Percentiles rank a stretch among this genome's conserved stretches.
Conservation (phyloP, 495 filamentous ascomycete genomes). For the Sphaerosporella brunnea region DNA sequence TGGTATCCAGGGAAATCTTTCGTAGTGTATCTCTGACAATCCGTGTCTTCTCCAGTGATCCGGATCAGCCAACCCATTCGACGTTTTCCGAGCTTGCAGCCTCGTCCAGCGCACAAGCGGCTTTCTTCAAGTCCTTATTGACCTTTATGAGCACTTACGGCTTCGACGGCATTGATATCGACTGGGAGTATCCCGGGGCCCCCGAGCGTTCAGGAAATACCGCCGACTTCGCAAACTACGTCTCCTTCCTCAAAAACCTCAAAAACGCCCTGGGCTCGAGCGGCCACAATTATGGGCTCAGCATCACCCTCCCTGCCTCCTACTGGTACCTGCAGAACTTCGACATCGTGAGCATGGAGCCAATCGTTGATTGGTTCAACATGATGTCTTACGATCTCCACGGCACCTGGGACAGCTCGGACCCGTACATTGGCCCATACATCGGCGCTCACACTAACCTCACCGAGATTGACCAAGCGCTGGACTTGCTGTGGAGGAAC, state of each 20-base stretch:
- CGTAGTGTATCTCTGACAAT: too few relatives aligned
- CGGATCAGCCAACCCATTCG: too few relatives aligned
- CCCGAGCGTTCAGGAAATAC: constrained; percentile 30
- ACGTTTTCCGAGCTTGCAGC: too few relatives aligned
- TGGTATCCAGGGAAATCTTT: constrained; percentile 25
- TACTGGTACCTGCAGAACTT: constrained; percentile 41
- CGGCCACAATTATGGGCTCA: constrained; percentile 25
- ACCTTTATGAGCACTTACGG: constrained; percentile 31
- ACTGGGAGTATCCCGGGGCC: constrained; percentile 33
- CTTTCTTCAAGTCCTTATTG: constrained; percentile 31
- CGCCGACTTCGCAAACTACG: constrained; percentile 31
- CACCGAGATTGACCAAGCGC: constrained; percentile 35
- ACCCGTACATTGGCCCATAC: constrained; percentile 24
- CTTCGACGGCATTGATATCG: constrained; percentile 37
- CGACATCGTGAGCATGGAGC: constrained; percentile 28
- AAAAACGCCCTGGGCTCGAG: constrained; percentile 14
- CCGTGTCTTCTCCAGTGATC: too few relatives aligned
- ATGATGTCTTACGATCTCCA: constrained; percentile 33
- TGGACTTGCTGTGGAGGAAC: constrained; percentile 38
- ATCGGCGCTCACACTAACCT: constrained; percentile 37
- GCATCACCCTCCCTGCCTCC: constrained; percentile 31
- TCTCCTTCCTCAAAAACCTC: constrained; percentile 28
- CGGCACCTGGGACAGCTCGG: constrained; percentile 26
- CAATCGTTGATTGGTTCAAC: constrained; percentile 38
- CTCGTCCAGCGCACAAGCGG: constrained; percentile 8